phyloP scores from a whole-genome alignment of 495 filamentous ascomycete species.

The Astrothelium macrocarpum region DNA sequence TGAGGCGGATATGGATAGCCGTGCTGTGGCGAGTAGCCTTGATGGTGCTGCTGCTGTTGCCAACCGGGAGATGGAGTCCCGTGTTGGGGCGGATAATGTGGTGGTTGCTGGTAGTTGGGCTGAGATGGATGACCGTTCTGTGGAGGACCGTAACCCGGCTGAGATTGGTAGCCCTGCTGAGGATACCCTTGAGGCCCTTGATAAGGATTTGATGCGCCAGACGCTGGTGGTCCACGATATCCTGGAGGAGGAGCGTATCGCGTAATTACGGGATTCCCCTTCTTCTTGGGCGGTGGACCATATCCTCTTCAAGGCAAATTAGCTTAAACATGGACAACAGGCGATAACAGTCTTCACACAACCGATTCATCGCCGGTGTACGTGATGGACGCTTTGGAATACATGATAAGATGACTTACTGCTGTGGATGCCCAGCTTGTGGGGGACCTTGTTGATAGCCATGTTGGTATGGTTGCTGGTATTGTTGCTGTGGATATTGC shows the following conservation, averaged over 20 bases:
- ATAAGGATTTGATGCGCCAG: slow-evolving; percentile 6
- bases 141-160: background rate
- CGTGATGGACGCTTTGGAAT: background rate
- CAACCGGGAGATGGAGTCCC: slow-evolving; percentile 6
- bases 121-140: background rate
- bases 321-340: background rate
- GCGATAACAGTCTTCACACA: background rate
- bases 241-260: slow-evolving; percentile 33
- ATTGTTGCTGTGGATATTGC: slow-evolving; percentile 3
- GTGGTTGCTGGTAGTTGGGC: slow-evolving; percentile 7
- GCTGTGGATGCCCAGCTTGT: slow-evolving; percentile 14
- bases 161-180: slow-evolving; percentile 13
- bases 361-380: background rate
- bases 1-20: slow-evolving; percentile 17
- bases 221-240: slow-evolving; percentile 24
- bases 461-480: slow-evolving; percentile 8
- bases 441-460: slow-evolving; percentile 14
- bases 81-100: slow-evolving; percentile 6
- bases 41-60: background rate
- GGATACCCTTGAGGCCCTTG: slow-evolving; percentile 11
- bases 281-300: slow-evolving; percentile 26
- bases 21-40: slow-evolving; percentile 10
- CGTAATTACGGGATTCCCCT: slow-evolving; percentile 34
- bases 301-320: background rate
- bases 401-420: slow-evolving; percentile 16